Base-by-base conservation (phyloP, 192 early-diverging fungal genomes). In the Neocallimastix lanati region DNA sequence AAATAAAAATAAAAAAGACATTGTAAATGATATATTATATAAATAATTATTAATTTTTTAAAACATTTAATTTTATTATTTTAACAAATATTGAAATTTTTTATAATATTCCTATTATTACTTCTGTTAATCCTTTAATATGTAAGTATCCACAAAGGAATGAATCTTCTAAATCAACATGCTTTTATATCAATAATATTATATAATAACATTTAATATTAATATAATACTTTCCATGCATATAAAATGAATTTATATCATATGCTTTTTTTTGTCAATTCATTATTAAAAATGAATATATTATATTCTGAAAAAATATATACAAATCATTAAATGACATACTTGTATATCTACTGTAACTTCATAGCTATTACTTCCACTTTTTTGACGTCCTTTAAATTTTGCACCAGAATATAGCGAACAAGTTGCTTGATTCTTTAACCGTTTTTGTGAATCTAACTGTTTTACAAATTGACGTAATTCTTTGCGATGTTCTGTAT, bases 61-160 rank as follows among this genome's bases (percentile, higher is more conserved):
- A n/a, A n/a, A n/a, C n/a, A n/a, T n/a, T n/a, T n/a, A n/a, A n/a
- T n/a, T n/a, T n/a, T n/a, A n/a, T n/a, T n/a, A n/a, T n/a, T n/a
- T n/a, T n/a, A n/a, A n/a, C n/a, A n/a, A n/a, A n/a, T n/a, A n/a
- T n/a, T n/a, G n/a, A n/a, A n/a, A n/a, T n/a, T n/a, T n/a, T n/a
- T n/a, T n/a, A n/a, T n/a, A n/a, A 2, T 28, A 13, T 28, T 30
- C 37, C 1, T 80, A 12, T n/a, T 76, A 37, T 78, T 76, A 83
- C 83, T 33, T 89, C 87, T 18, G 94, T 96, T 28, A 96, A 83
- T 13, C 92, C 92, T 78, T 93, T 87, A 77, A 96, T 96, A 80
- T 89, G 88, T n/a, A 96, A 86, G 79, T 93, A 94, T 33, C 93
- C 94, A 81, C 93, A 92, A 21, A 95, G 80, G 38, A 88, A 92